Percentiles rank a stretch among this genome's conserved stretches.
These are phyloP conservation scores for Phialophora chinensis DNA, from an alignment of 2,329 filamentous ascomycete species.

Conservation along the genomic window DNA sequence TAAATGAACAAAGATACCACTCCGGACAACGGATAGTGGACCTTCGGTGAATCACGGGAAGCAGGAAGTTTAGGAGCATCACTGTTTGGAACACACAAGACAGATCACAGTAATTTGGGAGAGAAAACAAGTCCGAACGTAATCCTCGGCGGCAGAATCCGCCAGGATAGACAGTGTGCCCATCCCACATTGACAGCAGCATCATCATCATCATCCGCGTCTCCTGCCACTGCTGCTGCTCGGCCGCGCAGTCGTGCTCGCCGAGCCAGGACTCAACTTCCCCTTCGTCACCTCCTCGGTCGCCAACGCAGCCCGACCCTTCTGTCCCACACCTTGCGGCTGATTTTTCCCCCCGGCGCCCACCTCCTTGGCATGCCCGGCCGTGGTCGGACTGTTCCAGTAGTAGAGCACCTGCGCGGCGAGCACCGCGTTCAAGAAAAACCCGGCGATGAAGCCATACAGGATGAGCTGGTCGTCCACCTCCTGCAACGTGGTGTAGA, in stretches of 20 bases:
- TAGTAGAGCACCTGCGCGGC: constrained; percentile 93
- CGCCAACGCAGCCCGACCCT: constrained; percentile 29
- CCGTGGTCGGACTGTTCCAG: constrained; percentile 70
- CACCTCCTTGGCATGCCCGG: constrained; percentile 37
- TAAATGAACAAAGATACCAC: not conserved
- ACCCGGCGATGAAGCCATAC: constrained; percentile 91
- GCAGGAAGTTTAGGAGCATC: not conserved
- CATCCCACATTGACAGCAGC: not conserved
- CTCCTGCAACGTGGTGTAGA: constrained; percentile 97
- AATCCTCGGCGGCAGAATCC: not conserved
- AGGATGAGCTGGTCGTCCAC: constrained; percentile 96
- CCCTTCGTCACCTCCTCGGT: constrained; percentile 33
- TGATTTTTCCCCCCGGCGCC: not conserved
- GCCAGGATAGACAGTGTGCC: not conserved
- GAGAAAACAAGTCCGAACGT: not conserved
- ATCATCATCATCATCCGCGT: constrained; percentile 22
- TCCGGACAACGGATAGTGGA: not conserved
- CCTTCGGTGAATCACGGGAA: not conserved
- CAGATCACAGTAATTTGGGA: not conserved
- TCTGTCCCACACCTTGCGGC: constrained; percentile 17
- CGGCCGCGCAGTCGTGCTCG: constrained; percentile 23
- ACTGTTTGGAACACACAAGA: not conserved
- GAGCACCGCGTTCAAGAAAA: constrained; percentile 84
- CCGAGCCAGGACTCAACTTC: constrained; percentile 27
- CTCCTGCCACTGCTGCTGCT: constrained; percentile 37